Conservation (phyloP, 176 grass and related monocot species). For the Rhynchospora breviuscula region DNA sequence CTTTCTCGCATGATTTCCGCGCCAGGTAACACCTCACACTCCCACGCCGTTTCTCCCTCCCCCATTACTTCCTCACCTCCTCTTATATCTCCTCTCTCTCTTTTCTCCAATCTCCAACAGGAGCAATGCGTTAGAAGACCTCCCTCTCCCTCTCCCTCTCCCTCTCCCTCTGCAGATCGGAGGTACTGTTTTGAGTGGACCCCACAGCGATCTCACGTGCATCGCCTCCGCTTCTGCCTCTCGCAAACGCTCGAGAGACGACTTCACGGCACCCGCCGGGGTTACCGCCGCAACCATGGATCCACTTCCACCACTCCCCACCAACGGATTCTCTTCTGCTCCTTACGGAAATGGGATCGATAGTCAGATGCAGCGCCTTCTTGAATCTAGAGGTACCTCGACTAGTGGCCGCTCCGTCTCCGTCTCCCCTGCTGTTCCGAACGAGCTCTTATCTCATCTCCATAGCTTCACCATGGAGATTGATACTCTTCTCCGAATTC, state of each 20-base stretch:
- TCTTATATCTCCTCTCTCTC: neutral
- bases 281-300: too few species aligned
- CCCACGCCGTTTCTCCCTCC: neutral
- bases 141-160: neutral
- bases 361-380: conserved; percentile 3
- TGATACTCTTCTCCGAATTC: conserved; percentile 44
- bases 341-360: neutral
- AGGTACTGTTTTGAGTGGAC: conserved; percentile 33
- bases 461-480: conserved; percentile 49
- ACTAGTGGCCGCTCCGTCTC: conserved; percentile 8
- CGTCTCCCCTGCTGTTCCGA: neutral
- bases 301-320: neutral
- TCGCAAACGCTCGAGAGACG: conserved; percentile 1
- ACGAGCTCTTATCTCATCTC: conserved; percentile 35
- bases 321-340: neutral
- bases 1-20: conserved; percentile 13
- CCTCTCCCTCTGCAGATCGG: neutral
- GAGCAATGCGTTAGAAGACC: conserved; percentile 2
- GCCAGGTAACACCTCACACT: neutral
- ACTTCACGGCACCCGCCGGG: neutral
- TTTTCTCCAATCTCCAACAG: neutral
- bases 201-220: conserved; percentile 46
- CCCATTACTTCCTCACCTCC: neutral
- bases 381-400: neutral
- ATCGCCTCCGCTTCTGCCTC: conserved; percentile 11